Evolutionary conservation across 2,329 filamentous ascomycete species (phyloP).

Genomic region (Cryphonectria carpinicola): DNA sequence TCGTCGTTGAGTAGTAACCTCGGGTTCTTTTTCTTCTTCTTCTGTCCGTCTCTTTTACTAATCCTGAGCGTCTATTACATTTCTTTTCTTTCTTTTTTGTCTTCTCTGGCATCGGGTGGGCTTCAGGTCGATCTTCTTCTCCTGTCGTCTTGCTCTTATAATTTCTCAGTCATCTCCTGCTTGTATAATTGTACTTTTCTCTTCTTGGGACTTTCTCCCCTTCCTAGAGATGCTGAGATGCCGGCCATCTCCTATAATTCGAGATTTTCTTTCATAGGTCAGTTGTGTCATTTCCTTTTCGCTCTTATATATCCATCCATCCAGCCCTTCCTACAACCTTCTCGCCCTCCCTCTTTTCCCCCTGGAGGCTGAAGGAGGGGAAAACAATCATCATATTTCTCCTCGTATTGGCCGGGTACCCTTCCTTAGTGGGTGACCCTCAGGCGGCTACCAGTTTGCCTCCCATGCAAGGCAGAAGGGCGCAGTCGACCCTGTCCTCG

Average conservation of each 20-base stretch:
- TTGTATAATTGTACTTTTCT: conserved; percentile 28
- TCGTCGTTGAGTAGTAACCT: not conserved
- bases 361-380: not conserved
- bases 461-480: conserved; percentile 2
- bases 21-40: not conserved
- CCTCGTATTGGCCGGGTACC: conserved; percentile 2
- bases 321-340: not conserved
- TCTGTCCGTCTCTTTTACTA: not conserved
- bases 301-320: conserved; percentile 19
- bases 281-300: conserved; percentile 31
- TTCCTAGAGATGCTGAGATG: conserved; percentile 39
- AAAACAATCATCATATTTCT: not conserved
- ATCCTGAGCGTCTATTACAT: not conserved
- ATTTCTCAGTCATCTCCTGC: conserved; percentile 25
- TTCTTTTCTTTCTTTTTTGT: conserved; percentile 12
- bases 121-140: not conserved
- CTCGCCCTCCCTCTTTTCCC: not conserved
- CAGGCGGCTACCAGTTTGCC: conserved; percentile 19
- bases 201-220: conserved; percentile 34
- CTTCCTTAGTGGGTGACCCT: conserved; percentile 6
- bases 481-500: not conserved
- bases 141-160: conserved; percentile 30
- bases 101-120: conserved; percentile 12
- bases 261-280: conserved; percentile 39
- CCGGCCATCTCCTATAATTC: conserved; percentile 37